Evolutionary conservation across 257 asterid genomes (phyloP), one percentile per base, ranked within the genome.

Genomic region (Ligustrum vulgare): DNA sequence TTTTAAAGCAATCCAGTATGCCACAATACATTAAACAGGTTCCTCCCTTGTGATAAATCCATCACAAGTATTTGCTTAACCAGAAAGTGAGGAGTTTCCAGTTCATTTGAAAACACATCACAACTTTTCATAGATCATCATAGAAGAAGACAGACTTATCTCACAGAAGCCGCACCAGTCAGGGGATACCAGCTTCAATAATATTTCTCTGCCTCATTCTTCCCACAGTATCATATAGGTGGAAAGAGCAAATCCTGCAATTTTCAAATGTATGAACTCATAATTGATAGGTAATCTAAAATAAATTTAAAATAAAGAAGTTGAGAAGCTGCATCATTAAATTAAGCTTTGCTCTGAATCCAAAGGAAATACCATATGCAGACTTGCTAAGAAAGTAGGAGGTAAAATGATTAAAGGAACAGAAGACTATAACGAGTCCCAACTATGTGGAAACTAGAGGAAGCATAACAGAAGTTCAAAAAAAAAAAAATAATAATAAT

Each of bases 201-300:
- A 73, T 71, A 45, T 66, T 71, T 70, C 16, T 41, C 64, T 63
- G 82, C 25, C 78, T 49, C 77, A 39, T 62, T 74, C 81, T 69
- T 47, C 68, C 72, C 45, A 60, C n/a, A 77, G 85, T 74, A 75
- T 65, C 78, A 79, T 33, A 28, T 56, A 56, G 75, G 65, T 64
- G 77, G 62, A 79, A 73, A 72, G 75, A 81, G 80, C 69, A 71
- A 67, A 75, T 60, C 84, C 86, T 86, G 86, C 77, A 82, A 76
- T 34, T 36, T 71, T 68, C 74, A 81, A 79, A 70, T 67, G 31
- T 23, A 63, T 66, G 66, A 56, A 56, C 75, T 76, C 69, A 73
- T 65, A 43, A 74, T 62, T 65, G 65, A 62, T 56, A 28, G 70
- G 37, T 51, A 65, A 63, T 64, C 32, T n/a, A 20, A 8, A 22